These are phyloP conservation scores for Microbotryum intermedium DNA, from an alignment of 1,284 basidiomycete genomes.

Conservation along the genomic window DNA sequence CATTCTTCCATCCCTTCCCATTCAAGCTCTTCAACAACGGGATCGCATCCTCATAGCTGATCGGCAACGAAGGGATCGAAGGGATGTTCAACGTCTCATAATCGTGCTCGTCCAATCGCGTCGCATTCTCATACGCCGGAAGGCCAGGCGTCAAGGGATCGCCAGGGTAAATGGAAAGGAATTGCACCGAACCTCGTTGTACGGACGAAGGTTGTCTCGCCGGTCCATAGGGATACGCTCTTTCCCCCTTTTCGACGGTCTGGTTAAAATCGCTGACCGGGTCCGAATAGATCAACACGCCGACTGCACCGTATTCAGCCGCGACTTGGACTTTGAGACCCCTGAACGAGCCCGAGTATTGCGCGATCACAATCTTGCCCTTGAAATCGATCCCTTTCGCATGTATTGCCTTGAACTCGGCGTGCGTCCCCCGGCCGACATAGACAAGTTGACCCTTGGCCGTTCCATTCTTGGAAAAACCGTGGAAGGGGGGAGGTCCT, in stretches of 20 bases:
- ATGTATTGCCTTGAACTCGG: constrained; percentile 62
- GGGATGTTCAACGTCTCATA: constrained; percentile 50
- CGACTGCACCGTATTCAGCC: constrained; percentile 64
- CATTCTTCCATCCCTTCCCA: constrained; percentile 33
- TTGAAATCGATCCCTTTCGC: constrained; percentile 59
- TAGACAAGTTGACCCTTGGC: constrained; percentile 61
- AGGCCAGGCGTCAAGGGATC: constrained; percentile 79
- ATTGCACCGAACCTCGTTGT: constrained; percentile 82
- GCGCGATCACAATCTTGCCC: constrained; percentile 71
- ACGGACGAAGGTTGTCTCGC: constrained; percentile 70
- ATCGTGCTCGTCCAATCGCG: constrained; percentile 42
- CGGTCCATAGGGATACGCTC: constrained; percentile 67
- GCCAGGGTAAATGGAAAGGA: constrained; percentile 65
- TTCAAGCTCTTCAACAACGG: constrained; percentile 29
- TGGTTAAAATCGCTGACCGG: constrained; percentile 74
- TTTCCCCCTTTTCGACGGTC: constrained; percentile 31
- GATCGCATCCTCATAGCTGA: constrained; percentile 41
- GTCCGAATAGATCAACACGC: constrained; percentile 69
- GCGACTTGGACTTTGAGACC: constrained; percentile 78
- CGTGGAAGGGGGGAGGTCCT: constrained; percentile 42
- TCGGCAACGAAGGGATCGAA: constrained; percentile 40
- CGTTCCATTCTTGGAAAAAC: constrained; percentile 39
- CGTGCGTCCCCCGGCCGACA: constrained; percentile 69
- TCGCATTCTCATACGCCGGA: constrained; percentile 77
- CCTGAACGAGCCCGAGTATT: constrained; percentile 73